Base-by-base conservation (phyloP, 1,284 basidiomycete species). In the Ganoderma multipileum region DNA sequence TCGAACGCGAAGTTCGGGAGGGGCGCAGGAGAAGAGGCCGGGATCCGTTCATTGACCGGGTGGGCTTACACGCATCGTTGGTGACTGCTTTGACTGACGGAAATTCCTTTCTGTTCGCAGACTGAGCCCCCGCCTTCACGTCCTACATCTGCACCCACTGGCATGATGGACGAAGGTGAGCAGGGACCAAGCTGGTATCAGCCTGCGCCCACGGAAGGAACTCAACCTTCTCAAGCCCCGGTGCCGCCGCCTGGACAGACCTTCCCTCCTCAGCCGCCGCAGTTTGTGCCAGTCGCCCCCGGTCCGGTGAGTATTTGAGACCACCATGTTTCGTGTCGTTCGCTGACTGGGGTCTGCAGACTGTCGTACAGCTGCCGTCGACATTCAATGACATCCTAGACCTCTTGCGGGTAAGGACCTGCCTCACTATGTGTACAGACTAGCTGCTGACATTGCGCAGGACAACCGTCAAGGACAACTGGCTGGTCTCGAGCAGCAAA, bases 401-500 rank as follows among this genome's bases (percentile, higher is more conserved):
- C 47, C 83, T 92, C 65, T 78, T 93, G n/a, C 81, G 91, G 68
- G 91, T 91, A 75, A 74, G 84, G 77, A 38, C 38, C 7, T 14
- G 58, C 42, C 44, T 58, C 64, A 64, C 63, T 61, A 66, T 7
- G 38, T 69, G n/a, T n/a, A 33, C n/a, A 8, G 55, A 52, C 2
- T 23, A 6, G 8, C 9, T 16, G 33, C 42, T 61, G 68, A 63
- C 42, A 7, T 26, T n/a, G 71, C 3, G 9, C 55, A 94, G 92
- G 90, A 93, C 82, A 92, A 91, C 76, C 89, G 89, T 2, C 79
- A 87, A 3, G 91, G 91, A 2, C 91, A 92, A 76, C 80, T 87
- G 20, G 91, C 91, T 0, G 90, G 91, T 23, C 85, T 92, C 11
- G 89, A 92, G 61, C 92, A 94, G 73, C 91, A 93, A 71, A 85